Evolutionary conservation across 2,329 filamentous ascomycete species (phyloP).

Genomic region (Ophiostoma triangulosporum): DNA sequence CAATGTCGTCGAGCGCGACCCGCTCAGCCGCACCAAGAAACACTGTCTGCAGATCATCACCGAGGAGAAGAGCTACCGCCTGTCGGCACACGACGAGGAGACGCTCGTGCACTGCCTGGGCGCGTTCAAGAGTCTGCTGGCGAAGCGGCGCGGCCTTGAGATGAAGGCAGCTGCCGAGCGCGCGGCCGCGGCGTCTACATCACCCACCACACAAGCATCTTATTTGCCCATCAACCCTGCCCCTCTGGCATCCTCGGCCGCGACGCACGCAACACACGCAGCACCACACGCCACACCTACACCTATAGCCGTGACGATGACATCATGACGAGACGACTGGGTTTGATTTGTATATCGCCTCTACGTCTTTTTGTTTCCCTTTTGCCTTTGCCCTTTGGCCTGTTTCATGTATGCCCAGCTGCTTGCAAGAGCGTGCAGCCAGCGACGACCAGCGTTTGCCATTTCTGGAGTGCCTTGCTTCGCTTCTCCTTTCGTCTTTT

Average conservation of each 20-base stretch:
- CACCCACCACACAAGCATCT: not conserved
- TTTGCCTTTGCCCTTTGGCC: not conserved
- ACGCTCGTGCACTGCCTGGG: slow-evolving; percentile 72
- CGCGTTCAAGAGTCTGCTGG: slow-evolving; percentile 74
- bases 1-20: slow-evolving; percentile 84
- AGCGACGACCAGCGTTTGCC: not conserved
- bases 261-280: not conserved
- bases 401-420: too few species aligned
- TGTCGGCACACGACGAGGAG: slow-evolving; percentile 71
- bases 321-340: slow-evolving; percentile 4
- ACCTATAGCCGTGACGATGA: not conserved
- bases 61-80: slow-evolving; percentile 73
- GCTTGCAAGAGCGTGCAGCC: not conserved
- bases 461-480: not conserved
- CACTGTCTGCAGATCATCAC: slow-evolving; percentile 88
- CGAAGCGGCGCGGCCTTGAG: slow-evolving; percentile 52
- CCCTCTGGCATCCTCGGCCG: not conserved
- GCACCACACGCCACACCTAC: not conserved
- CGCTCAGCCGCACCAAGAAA: slow-evolving; percentile 68
- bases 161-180: slow-evolving; percentile 29
- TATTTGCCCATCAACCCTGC: not conserved
- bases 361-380: not conserved
- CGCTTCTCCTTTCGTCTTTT: slow-evolving; percentile 8
- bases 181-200: not conserved
- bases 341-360: too few species aligned